Percentiles rank a stretch among this genome's conserved stretches.
These are phyloP conservation scores for Capronia epimyces DNA, from an alignment of 2,329 filamentous ascomycete genomes.

Conservation along the genomic window DNA sequence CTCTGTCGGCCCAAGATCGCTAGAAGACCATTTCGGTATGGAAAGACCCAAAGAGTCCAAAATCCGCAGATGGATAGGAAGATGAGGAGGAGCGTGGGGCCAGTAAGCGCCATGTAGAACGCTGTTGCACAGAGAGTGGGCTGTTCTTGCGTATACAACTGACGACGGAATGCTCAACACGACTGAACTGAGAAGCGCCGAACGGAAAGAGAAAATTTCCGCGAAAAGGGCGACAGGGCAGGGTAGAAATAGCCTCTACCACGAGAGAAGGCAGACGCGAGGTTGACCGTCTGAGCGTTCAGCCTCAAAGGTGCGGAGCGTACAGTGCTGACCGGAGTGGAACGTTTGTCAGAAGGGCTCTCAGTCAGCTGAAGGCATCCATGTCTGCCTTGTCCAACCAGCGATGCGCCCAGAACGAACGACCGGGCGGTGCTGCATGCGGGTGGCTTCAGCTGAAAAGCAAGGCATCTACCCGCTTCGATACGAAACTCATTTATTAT, in stretches of 20 bases:
- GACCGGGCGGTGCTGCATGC: not conserved
- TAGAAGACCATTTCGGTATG: slow-evolving; percentile 29
- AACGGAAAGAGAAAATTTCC: not conserved
- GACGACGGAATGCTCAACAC: not conserved
- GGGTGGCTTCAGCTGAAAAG: not conserved
- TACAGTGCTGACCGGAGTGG: not conserved
- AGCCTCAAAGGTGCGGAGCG: not conserved
- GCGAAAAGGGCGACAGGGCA: not conserved
- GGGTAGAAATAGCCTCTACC: not conserved
- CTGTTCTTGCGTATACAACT: not conserved
- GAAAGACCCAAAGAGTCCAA: slow-evolving; percentile 29
- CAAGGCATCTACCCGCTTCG: too few relatives aligned
- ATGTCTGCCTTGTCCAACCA: not conserved
- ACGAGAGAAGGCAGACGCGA: not conserved
- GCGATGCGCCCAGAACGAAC: not conserved
- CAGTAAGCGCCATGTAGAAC: slow-evolving; percentile 11
- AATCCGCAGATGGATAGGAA: slow-evolving; percentile 23
- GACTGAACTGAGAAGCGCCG: too few relatives aligned
- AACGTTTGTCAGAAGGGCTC: not conserved
- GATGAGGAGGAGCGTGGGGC: slow-evolving; percentile 14
- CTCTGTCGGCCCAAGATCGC: slow-evolving; percentile 25
- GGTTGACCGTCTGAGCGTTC: slow-evolving; percentile 1
- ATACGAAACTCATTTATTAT: too few relatives aligned
- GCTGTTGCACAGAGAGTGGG: not conserved
- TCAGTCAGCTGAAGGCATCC: not conserved